Evolutionary conservation across 2,329 filamentous ascomycete genomes (phyloP).

Genomic region (Aspergillus ochraceus): DNA sequence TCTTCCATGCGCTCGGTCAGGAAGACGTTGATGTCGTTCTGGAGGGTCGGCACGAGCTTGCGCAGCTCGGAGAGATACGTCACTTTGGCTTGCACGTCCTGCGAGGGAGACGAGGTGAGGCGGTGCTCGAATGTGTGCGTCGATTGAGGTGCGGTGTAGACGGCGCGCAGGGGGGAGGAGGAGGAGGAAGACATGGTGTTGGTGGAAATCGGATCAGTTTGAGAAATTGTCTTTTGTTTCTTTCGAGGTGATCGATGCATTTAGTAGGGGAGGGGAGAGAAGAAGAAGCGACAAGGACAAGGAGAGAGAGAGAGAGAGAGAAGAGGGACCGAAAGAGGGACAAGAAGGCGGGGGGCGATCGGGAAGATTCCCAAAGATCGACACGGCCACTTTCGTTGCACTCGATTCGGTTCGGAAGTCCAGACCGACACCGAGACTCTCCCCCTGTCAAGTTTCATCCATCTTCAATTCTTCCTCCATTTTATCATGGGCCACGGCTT

Average conservation of each 20-base stretch:
- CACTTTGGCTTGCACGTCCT: slow-evolving; percentile 45
- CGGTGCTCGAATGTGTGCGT: slow-evolving; percentile 34
- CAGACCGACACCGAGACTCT: not conserved
- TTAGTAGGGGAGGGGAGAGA: not conserved
- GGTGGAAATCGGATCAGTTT: not conserved
- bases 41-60: slow-evolving; percentile 50
- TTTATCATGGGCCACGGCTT: slow-evolving; percentile 3
- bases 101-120: slow-evolving; percentile 25
- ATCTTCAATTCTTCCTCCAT: not conserved
- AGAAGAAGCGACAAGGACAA: not conserved
- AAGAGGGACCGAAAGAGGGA: not conserved
- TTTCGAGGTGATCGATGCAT: not conserved
- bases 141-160: slow-evolving; percentile 30
- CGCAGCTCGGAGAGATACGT: slow-evolving; percentile 56
- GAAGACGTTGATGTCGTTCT: slow-evolving; percentile 59
- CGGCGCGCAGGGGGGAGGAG: slow-evolving; percentile 22
- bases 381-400: not conserved
- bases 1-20: slow-evolving; percentile 63
- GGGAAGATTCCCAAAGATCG: not conserved
- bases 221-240: too few relatives aligned
- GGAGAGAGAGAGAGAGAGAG: not conserved
- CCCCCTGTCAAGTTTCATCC: not conserved
- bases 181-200: not conserved
- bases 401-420: not conserved
- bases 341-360: slow-evolving; percentile 1